These are phyloP conservation scores for Hymenoscyphus linearis DNA, from an alignment of 2,329 filamentous ascomycete species.

Conservation along the genomic window DNA sequence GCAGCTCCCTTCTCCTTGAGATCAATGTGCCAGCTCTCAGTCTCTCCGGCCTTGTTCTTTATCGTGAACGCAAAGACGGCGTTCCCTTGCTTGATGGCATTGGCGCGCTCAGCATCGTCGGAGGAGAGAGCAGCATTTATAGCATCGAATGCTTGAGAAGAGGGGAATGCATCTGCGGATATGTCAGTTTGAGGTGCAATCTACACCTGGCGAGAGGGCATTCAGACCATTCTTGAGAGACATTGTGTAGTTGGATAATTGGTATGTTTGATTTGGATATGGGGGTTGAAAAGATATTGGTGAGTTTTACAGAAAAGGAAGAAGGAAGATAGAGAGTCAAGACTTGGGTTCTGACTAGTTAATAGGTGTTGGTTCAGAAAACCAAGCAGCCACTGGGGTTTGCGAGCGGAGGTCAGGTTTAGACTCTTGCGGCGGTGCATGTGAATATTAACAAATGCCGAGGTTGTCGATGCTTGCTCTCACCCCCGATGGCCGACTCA, in stretches of 20 bases:
- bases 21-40: constrained; percentile 89
- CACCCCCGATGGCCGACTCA: not conserved
- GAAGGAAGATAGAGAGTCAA: not conserved
- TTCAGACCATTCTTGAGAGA: constrained; percentile 64
- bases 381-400: not conserved
- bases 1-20: constrained; percentile 86
- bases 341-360: not conserved
- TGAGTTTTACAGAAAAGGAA: not conserved
- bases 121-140: constrained; percentile 69
- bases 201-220: not conserved
- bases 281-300: not conserved
- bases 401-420: not conserved
- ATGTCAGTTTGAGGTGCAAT: constrained; percentile 7
- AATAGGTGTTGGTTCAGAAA: not conserved
- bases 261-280: not conserved
- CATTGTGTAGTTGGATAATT: constrained; percentile 44
- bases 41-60: constrained; percentile 78
- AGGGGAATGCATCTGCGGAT: constrained; percentile 69
- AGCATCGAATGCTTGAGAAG: constrained; percentile 84
- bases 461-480: not conserved
- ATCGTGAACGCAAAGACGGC: constrained; percentile 87
- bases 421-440: not conserved
- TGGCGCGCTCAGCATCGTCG: constrained; percentile 70
- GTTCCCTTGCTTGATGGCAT: constrained; percentile 82
- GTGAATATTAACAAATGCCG: not conserved